phyloP scores from a whole-genome alignment of 371 early-diverging fungal genomes.

The Rhizomucor miehei region DNA sequence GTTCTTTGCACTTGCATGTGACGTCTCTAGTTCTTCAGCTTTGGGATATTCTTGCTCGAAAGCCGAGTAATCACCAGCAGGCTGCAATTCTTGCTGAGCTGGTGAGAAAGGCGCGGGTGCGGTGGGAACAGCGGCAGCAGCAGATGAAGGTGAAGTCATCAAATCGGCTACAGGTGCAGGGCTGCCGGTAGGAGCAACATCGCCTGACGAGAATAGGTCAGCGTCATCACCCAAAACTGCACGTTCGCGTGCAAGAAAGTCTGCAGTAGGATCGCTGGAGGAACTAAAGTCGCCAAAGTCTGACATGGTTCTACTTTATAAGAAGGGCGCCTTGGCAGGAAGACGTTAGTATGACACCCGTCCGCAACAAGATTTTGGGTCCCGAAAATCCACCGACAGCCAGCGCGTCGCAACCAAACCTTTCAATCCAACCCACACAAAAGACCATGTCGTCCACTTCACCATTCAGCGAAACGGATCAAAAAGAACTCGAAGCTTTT shows the following conservation, averaged over 20 bases:
- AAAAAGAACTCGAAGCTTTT: conserved; percentile 25
- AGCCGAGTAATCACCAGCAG: conserved; percentile 23
- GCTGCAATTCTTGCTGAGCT: neutral
- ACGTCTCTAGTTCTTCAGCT: conserved; percentile 49
- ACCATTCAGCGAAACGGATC: neutral
- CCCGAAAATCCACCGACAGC: too few species aligned
- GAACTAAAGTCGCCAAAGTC: conserved; percentile 58
- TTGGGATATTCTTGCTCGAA: conserved; percentile 44
- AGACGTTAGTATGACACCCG: too few species aligned
- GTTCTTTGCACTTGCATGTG: conserved; percentile 29
- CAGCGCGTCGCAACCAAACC: too few species aligned
- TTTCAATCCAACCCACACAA: too few species aligned
- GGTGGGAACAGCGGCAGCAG: conserved; percentile 8
- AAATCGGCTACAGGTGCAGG: conserved; percentile 10
- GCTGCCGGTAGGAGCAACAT: conserved; percentile 8
- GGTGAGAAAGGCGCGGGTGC: conserved; percentile 12
- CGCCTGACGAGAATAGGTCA: conserved; percentile 48
- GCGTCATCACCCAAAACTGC: conserved; percentile 83
- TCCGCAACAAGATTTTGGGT: too few species aligned
- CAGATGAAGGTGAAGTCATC: conserved; percentile 16
- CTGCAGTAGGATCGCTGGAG: conserved; percentile 79
- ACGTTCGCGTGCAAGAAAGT: conserved; percentile 91
- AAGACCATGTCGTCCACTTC: too few species aligned
- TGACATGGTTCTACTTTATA: conserved; percentile 49
- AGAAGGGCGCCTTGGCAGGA: too few species aligned